Base-by-base conservation (phyloP, 208 protist species). In the Acanthamoeba castellanii region DNA sequence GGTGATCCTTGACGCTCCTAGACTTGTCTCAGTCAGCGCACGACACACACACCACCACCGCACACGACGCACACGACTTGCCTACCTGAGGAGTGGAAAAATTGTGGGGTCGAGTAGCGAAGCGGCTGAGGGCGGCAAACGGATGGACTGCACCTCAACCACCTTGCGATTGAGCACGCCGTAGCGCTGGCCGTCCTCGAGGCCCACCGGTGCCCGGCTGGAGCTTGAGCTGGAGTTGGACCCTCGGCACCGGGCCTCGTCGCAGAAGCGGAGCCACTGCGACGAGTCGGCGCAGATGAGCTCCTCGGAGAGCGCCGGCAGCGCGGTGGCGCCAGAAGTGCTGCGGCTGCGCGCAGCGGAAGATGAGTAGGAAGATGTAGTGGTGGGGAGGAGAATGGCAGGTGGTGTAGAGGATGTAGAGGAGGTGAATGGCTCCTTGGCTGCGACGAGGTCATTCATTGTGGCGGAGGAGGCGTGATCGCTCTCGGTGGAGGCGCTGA, bases 91-190 rank as follows among this genome's bases (percentile, higher is more conserved):
- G 25, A 87, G 47, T 9, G 78, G 78, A 18, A 87, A 87, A 9
- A 34, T 37, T 14, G 78, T 61, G 22, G 78, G 78, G 22, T 87
- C 50, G 47, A 87, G 42, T 8, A 87, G n/a, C 4, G 78, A 52
- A n/a, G 78, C 25, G 25, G 78, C 78, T 0, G 37, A 52, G 3
- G 78, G 78, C 18, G 78, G 50, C 78, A 87, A 34, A 18, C n/a
- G 27, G 30, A 87, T 87, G 27, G 78, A 87, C 8, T 87, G 37
- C 3, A 87, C 78, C 50, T 87, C 78, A 20, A 87, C 78, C 25
- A 87, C 78, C 47, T 57, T 87, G 14, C 78, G 78, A 47, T 87
- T 87, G 50, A 87, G 78, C 50, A 87, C 78, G 32, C 78, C 78
- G 47, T 64, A 87, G 50, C 78, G 78, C 42, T 61, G 78, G 50